Evolutionary conservation across 108 stramenopile species (phyloP), one percentile per base, ranked within the genome.

Genomic region (Mediolabrus comicus): DNA sequence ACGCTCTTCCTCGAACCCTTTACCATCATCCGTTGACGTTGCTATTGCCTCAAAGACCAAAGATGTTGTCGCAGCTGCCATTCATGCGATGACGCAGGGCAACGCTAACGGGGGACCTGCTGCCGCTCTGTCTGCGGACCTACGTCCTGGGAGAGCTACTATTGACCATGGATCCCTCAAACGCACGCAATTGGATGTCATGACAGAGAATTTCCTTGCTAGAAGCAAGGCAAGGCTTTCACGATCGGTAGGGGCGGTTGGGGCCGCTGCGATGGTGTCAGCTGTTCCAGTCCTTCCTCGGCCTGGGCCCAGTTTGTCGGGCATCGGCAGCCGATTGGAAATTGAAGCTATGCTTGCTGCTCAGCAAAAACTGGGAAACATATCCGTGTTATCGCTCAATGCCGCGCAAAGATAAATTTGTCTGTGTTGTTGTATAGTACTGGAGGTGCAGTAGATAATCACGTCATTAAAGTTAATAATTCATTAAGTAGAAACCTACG

Each of bases 201-300:
- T 72, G 71, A 72, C 71, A 10, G 71, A 72, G 36, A 27, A 55
- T 24, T 64, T 72, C 56, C 54, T 72, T 13, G 36, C 63, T 35
- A 36, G 62, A 38, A 64, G 71, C 28, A 72, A 49, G 58, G 51
- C 46, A 32, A 33, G 59, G 30, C 41, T 59, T 5, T 39, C 46
- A 1, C 60, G 59, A 13, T 59, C 69, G 0, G 29, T 31, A 8
- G 46, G 28, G 51, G 53, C 53, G 19, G 34, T 9, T 10, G 64
- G 64, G 1, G 30, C 52, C n/a, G 14, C 46, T 8, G 8, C 6
- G n/a, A n/a, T n/a, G n/a, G n/a, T n/a, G n/a, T n/a, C n/a, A n/a
- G n/a, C n/a, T n/a, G n/a, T n/a, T n/a, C n/a, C n/a, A n/a, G n/a
- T n/a, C n/a, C n/a, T n/a, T n/a, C n/a, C n/a, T n/a, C n/a, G n/a